Evolutionary conservation across 768 basidiomycete genomes (phyloP), one percentile per base, ranked within the genome.

Genomic region (Pleurotus giganteus): DNA sequence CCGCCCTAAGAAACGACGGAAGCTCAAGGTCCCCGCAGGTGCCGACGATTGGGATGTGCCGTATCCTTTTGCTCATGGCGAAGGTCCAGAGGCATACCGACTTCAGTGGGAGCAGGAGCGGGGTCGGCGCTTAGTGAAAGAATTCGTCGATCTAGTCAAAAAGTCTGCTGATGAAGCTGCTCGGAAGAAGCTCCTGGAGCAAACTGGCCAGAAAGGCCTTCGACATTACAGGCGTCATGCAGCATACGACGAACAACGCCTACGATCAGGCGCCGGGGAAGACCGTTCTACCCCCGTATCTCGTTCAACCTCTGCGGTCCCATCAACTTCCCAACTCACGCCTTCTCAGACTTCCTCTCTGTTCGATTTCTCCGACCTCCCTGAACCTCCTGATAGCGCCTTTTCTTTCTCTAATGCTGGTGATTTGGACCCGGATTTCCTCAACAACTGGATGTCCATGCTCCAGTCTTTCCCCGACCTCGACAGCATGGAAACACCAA

Each of bases 11-110:
- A 91, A 89, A 69, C 83, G 81, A 57, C 78, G 88, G 26, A 88
- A 80, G 60, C 71, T 91, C 54, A 70, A 73, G 7, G 88, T 92
- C 12, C 90, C 90, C 29, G 90, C 90, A 19, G 90, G 90, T 9
- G 90, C 90, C 1, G 76, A 67, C 1, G 88, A 91, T 63, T 92
- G 90, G 90, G 88, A 91, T 60, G 80, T 91, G 0, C 90, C 90
- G 0, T 91, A 85, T 65, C 90, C 90, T 4, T 91, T 91, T 58
- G 69, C 66, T 36, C 71, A 76, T 45, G 90, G 88, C 26, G 85
- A 92, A 60, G 90, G 86, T 1, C 88, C 90, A 2, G 65, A 77
- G 15, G 72, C 75, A n/a, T 91, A 91, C 66, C 74, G 69, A 7
- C 65, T 73, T 49, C 84, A 72, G 24, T 91, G 89, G 90, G 80